Percentiles rank a stretch among this genome's conserved stretches.
Conservation (phyloP, 1,139 yeast genomes). For the Kodamaea sp. region DNA sequence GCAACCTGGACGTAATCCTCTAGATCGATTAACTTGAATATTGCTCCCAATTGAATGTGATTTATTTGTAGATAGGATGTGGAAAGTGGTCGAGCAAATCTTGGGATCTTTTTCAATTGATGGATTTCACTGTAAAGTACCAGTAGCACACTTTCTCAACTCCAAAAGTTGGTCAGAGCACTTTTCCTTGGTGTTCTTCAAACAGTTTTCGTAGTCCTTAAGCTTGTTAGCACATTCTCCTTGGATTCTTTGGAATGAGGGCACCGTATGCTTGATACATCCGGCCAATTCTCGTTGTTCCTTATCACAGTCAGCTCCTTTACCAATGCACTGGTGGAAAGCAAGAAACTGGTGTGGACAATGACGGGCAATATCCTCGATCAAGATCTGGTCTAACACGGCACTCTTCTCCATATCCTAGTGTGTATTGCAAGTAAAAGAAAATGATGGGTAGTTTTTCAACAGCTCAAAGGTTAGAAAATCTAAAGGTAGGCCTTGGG, state of each 20-base stretch:
- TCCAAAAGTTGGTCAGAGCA: constrained; percentile 27
- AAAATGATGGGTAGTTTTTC: too few relatives aligned
- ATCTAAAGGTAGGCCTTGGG: not conserved
- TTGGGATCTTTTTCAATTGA: not conserved
- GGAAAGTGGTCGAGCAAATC: too few relatives aligned
- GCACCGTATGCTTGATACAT: constrained; percentile 62
- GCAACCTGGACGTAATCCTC: too few relatives aligned
- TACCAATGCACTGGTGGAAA: constrained; percentile 64
- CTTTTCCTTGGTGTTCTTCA: constrained; percentile 38
- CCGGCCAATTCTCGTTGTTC: constrained; percentile 54
- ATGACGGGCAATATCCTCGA: constrained; percentile 61
- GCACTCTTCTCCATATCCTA: constrained; percentile 11
- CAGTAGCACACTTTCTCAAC: constrained; percentile 39
- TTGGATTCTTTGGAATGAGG: constrained; percentile 65
- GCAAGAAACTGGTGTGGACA: constrained; percentile 67
- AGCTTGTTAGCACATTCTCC: constrained; percentile 55
- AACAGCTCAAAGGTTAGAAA: too few relatives aligned
- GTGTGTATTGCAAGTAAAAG: too few relatives aligned
- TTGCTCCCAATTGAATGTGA: too few relatives aligned
- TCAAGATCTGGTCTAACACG: constrained; percentile 53
- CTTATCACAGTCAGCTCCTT: constrained; percentile 47
- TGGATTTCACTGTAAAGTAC: constrained; percentile 2
- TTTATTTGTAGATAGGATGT: too few relatives aligned
- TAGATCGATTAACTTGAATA: too few relatives aligned
- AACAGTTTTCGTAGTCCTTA: constrained; percentile 62